Evolutionary conservation across 2,329 filamentous ascomycete species (phyloP), one percentile per base, ranked within the genome.

Genomic region (Aureobasidium sp.): DNA sequence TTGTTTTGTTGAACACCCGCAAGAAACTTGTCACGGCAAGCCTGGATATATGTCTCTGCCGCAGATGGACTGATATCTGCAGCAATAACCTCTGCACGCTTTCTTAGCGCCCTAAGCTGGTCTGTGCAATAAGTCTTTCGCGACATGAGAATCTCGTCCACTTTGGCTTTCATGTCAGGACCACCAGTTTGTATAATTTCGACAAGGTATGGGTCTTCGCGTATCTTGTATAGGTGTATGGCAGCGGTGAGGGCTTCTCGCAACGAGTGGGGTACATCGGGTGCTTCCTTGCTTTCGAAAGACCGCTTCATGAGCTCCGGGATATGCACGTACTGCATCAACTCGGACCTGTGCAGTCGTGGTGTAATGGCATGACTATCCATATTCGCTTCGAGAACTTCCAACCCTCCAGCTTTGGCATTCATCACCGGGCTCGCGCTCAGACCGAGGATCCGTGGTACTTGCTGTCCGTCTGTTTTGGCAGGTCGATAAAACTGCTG

Each of bases 381-480:
- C 45, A 96, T 75, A 42, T 87, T 89, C 3, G 70, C 64, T 69
- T 95, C 90, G 7, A 95, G 79, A 4, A 71, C 69, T 71, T 81
- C 74, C 15, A 93, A 76, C 37, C 80, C 80, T 1, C 75, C 73
- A 1, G 79, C 70, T 17, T 79, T 80, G 1, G 81, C 83, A 60
- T 78, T 82, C 64, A 87, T 84, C 3, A 89, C 81, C 0, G 90
- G 90, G 63, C 88, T 95, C 0, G 91, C 91, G 7, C 87, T 92
- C 25, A 96, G 77, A 0, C 90, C 91, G 5, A 96, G 76, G 29
- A 96, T 86, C 21, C 79, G 77, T 0, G 91, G 91, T 1, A 83
- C 71, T 0, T 63, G 40, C 0, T 70, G 62, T 0, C 76, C 77
- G 1, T 60, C 64, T 0, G 58, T 64, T 19, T 69, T 71, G 15